Base-by-base conservation (phyloP, 2,329 filamentous ascomycete genomes). In the Pyrenophora graminea region DNA sequence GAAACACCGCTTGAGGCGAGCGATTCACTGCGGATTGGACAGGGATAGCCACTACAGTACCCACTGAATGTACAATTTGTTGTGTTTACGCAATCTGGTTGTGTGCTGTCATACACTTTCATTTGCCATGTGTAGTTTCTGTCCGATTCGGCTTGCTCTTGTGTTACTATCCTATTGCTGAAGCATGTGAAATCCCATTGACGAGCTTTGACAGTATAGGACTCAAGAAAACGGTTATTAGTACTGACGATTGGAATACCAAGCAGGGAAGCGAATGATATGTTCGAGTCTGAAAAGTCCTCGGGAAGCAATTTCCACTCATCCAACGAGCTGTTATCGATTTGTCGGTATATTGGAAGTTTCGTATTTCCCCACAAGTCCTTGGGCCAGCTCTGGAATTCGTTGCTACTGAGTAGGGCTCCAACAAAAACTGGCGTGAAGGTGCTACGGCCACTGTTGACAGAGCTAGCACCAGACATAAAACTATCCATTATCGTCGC, bases 311-410 rank as follows among this genome's bases (percentile, higher is more conserved):
- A 23, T 13, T 67, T 66, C 64, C 58, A 68, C 9, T 56, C 61
- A 18, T 59, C 49, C 1, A 49, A 45, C 0, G 58, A 60, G 18
- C 31, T 60, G 43, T 62, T 61, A 15, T 62, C 56, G 15, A 70
- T 42, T 0, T 59, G 44, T n/a, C 56, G 44, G 36, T 65, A 67
- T 2, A 58, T 40, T 6, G 67, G 67, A 1, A 70, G 39, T 39
- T 65, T 69, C 15, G 68, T 53, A 9, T 67, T 68, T 7, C 62
- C 64, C 67, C 67, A 68, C 3, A 65, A 41, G 45, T 68, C 67
- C 58, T 63, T 60, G 2, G 60, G 45, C 1, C 52, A 64, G 32
- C 42, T 44, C 40, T 66, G 55, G 33, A 63, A 64, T 21, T 55
- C 62, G 6, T 56, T 51, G 39, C 63, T 66, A 30, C 62, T 65